phyloP scores from a whole-genome alignment of 257 asterid genomes.

The Forsythia suspensa region DNA sequence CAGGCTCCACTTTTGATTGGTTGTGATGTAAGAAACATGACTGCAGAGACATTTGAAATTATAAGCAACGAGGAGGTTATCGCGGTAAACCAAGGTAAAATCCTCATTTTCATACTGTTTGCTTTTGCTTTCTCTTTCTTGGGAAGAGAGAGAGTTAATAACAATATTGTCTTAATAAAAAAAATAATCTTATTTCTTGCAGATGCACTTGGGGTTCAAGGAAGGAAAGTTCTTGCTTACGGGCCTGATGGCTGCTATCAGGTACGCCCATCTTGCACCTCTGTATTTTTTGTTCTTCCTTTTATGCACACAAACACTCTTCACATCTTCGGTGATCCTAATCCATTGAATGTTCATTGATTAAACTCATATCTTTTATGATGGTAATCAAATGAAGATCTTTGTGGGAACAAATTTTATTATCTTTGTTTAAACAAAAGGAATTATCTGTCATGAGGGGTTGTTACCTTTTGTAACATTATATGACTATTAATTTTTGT shows the following conservation, averaged over 20 bases:
- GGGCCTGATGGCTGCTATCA: slow-evolving; percentile 68
- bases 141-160: not conserved
- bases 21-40: slow-evolving; percentile 89
- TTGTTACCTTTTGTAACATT: slow-evolving; percentile 2
- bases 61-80: slow-evolving; percentile 81
- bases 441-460: not conserved
- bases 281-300: not conserved
- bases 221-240: slow-evolving; percentile 64
- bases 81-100: slow-evolving; percentile 83
- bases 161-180: not conserved
- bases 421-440: not conserved
- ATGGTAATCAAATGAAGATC: not conserved
- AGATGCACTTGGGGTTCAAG: slow-evolving; percentile 95
- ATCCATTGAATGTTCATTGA: not conserved
- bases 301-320: not conserved
- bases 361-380: not conserved
- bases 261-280: slow-evolving; percentile 33
- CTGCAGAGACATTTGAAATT: slow-evolving; percentile 69
- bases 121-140: not conserved
- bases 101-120: not conserved
- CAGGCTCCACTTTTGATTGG: slow-evolving; percentile 94
- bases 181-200: slow-evolving; percentile 29
- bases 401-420: not conserved
- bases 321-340: no score
- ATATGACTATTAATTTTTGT: not conserved